Base-by-base conservation (phyloP, 1,139 yeast species). In the Candida sanyaensis region DNA sequence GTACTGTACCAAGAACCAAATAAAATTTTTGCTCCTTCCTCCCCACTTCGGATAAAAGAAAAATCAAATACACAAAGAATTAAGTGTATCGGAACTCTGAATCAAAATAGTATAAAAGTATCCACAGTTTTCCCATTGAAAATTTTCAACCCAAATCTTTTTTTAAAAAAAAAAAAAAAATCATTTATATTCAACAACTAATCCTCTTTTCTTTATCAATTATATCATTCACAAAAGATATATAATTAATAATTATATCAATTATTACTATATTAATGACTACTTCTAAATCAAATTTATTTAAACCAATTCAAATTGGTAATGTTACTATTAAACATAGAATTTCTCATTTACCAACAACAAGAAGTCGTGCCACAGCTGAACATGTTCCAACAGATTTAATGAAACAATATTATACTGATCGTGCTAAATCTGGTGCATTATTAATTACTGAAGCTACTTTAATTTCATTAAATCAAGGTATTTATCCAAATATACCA, bases 361-460 rank as follows among this genome's bases (percentile, higher is more conserved):
- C 88, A 10, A 71, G 86, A 65, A 63, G 60, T 55, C 73, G 86
- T 61, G 76, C 80, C 29, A 52, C 62, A 8, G 71, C 70, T 37
- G 88, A 41, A 8, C 66, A 65, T 49, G 67, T 71, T 30, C 82
- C 86, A n/a, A 72, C 77, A 1, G 78, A 80, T 45, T 62, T 77
- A 32, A 68, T 71, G 52, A 63, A 64, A 13, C 65, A 73, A 49
- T 81, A 84, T 62, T 86, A 86, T 56, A 69, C 61, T 3, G 78
- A 78, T 55, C 71, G 90, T 54, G 71, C 87, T 6, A 55, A 64
- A 43, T 57, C 64, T 47, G 89, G 89, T 6, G 69, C 84, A 1
- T 80, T 84, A 17, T 59, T 80, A 37, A 75, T 68, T 57, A 61
- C 69, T 26, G 69, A 76, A 34, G 78, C 77, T 26, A 64, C 70